Evolutionary conservation across 352 stramenopile genomes (phyloP), one percentile per base, ranked within the genome.

Genomic region (Phytophthora foliorum): DNA sequence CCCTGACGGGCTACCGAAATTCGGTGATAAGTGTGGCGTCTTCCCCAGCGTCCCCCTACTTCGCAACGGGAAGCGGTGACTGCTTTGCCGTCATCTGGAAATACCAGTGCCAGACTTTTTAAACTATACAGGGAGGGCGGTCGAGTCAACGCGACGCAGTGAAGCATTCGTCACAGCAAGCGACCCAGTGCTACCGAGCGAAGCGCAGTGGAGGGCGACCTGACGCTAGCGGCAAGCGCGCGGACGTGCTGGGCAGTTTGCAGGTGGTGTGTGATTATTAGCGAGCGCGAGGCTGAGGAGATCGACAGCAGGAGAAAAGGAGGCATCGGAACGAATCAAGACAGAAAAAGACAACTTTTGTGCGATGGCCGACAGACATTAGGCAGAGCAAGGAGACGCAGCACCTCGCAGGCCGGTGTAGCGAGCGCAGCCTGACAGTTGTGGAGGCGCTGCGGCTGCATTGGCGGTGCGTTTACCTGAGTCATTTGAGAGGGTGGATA

Each of bases 41-140:
- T 41, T 96, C 88, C n/a, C 88, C 86, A 32, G 73, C 81, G 48
- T 93, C 86, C 42, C 86, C 88, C 21, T 94, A 94, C 80, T 96
- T 96, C 63, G 88, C 86, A 46, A 96, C 88, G 27, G 88, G 86
- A 45, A 94, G 86, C 51, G 86, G 88, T 11, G 88, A 96, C 69
- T 94, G 85, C 73, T 91, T 93, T 75, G 85, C 86, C 50, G 88
- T 93, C 27, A 80, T 94, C 63, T 96, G 88, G 88, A 96, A 96
- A 59, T 96, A 94, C 80, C 83, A 92, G 72, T 90, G 78, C 72
- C 83, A 94, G 77, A 88, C 85, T 65, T 92, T 95, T 88, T 96
- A 95, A 91, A 78, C 77, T 85, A 86, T 85, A 78, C 67, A 78
- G 50, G 59, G 73, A 72, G 24, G 59, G 66, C 49, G 56, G 34